These are phyloP conservation scores for Neurospora terricola DNA, from an alignment of 495 filamentous ascomycete species.

Conservation along the genomic window DNA sequence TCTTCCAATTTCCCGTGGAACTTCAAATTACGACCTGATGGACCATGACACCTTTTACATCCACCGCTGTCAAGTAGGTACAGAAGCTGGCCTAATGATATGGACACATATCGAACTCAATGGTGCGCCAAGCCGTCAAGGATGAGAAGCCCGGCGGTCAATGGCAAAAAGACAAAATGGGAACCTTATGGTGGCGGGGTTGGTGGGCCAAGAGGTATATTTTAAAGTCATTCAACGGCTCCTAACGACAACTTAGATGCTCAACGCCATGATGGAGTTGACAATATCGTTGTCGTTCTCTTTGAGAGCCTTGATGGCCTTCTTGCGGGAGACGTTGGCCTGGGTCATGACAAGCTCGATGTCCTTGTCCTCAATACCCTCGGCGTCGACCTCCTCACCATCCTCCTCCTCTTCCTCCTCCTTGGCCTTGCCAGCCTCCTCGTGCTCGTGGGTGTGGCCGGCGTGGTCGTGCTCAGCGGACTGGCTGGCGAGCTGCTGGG, in stretches of 20 bases:
- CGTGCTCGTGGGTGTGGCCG: constrained; percentile 57
- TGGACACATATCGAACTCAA: background rate
- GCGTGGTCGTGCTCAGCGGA: constrained; percentile 59
- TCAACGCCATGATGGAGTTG: constrained; percentile 99
- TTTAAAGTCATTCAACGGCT: background rate
- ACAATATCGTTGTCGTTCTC: constrained; percentile 99
- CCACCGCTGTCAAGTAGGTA: background rate
- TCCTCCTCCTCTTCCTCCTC: constrained; percentile 90
- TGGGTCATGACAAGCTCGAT: constrained; percentile 99
- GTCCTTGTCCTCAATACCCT: constrained; percentile 93
- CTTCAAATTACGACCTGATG: background rate
- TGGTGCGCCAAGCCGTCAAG: background rate
- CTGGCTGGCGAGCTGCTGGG: constrained; percentile 76
- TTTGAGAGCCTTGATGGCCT: constrained; percentile 95
- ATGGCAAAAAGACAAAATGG: background rate
- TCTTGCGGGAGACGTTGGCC: constrained; percentile 90
- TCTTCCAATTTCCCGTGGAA: background rate
- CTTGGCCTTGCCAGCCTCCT: constrained; percentile 52
- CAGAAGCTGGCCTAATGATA: background rate
- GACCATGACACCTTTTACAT: background rate
- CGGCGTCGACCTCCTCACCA: constrained; percentile 87
- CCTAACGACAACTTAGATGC: constrained; percentile 55
- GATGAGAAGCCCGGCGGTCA: background rate
- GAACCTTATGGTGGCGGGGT: background rate
- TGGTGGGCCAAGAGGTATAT: background rate